A percentile compares a stretch with the other conserved stretches of the same genome.
phyloP scores from a whole-genome alignment of 2,329 filamentous ascomycete species.

The Fusarium sp. region DNA sequence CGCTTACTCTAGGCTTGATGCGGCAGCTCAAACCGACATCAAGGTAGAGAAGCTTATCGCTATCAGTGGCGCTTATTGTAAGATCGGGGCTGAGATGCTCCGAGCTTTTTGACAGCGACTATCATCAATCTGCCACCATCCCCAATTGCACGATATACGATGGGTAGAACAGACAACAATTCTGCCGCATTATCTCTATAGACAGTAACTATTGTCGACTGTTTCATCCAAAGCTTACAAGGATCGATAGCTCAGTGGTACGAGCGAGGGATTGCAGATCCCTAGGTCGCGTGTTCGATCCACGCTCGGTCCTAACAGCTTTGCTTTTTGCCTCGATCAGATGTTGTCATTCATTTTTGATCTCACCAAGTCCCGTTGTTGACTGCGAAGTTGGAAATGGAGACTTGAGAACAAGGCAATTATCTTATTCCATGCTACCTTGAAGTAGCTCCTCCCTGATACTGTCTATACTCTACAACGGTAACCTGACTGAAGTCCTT shows the following conservation, averaged over 20 bases:
- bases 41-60: neutral
- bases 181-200: neutral
- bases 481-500: neutral
- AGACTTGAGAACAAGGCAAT: neutral
- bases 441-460: neutral
- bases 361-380: neutral
- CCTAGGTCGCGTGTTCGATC: conserved; percentile 42
- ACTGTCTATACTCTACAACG: neutral
- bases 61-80: neutral
- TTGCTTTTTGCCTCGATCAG: neutral
- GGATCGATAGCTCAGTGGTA: conserved; percentile 42
- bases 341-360: neutral
- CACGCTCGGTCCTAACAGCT: conserved; percentile 29
- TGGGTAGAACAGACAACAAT: neutral
- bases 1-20: conserved; percentile 25
- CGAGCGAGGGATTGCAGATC: conserved; percentile 41
- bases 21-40: conserved; percentile 8
- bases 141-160: neutral
- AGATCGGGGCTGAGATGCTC: neutral
- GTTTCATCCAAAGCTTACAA: neutral
- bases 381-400: neutral
- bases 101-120: neutral
- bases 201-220: fast-evolving
- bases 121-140: neutral
- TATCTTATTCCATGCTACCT: neutral